Conservation (phyloP, 2,329 filamentous ascomycete genomes). For the Chaetomium sp. region DNA sequence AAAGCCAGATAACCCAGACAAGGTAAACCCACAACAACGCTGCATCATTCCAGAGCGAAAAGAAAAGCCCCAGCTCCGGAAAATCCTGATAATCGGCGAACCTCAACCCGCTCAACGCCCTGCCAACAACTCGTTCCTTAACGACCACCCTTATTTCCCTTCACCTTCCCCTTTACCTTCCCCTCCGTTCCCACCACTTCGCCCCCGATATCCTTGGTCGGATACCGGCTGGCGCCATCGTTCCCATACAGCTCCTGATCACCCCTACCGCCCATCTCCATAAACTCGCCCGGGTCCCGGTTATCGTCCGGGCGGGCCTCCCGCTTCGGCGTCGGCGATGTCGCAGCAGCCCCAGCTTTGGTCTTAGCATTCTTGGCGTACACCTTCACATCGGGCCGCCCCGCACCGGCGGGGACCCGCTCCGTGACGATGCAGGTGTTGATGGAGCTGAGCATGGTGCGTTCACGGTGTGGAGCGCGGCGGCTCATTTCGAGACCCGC, state of each 20-base stretch:
- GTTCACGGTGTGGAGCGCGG: conserved; percentile 71
- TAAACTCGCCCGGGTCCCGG: conserved; percentile 68
- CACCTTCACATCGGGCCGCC: conserved; percentile 60
- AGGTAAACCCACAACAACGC: no score
- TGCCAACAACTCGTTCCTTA: not conserved
- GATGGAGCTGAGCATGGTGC: conserved; percentile 75
- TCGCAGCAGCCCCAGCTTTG: not conserved
- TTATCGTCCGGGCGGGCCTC: conserved; percentile 63
- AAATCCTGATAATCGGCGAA: not conserved
- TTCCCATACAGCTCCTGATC: conserved; percentile 71
- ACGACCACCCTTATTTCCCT: not conserved
- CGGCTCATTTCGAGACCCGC: conserved; percentile 75
- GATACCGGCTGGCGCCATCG: conserved; percentile 48
- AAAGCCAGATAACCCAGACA: no score
- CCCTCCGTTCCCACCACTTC: conserved; percentile 15
- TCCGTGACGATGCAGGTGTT: conserved; percentile 60
- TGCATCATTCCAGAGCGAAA: not conserved
- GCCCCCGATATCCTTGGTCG: conserved; percentile 33
- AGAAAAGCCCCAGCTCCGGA: not conserved
- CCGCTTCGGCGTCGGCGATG: conserved; percentile 30
- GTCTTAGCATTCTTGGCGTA: conserved; percentile 61
- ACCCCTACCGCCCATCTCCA: conserved; percentile 77
- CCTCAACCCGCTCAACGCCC: no score
- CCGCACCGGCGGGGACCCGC: conserved; percentile 47
- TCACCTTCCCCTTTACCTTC: conserved; percentile 19